Percentiles rank a stretch among this genome's conserved stretches.
Evolutionary conservation across 768 basidiomycete genomes (phyloP).

Genomic region (Strobilomyces confusus): DNA sequence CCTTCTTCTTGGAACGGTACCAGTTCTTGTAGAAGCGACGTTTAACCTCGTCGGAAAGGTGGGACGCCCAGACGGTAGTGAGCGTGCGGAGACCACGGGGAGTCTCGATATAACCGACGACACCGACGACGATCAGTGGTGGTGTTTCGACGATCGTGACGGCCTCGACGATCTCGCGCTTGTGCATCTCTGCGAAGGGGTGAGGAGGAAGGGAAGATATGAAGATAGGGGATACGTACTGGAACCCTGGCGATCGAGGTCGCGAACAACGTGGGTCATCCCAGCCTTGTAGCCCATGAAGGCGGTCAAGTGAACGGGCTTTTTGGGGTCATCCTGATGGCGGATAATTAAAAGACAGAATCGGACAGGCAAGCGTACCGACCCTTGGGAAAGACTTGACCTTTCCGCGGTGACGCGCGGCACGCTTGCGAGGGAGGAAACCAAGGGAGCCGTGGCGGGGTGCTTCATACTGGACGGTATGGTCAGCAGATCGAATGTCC

Average conservation of each 20-base stretch:
- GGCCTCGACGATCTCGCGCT: conserved; percentile 98
- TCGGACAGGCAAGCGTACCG: conserved; percentile 19
- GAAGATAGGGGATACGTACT: conserved; percentile 58
- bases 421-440: conserved; percentile 94
- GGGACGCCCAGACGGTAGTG: conserved; percentile 98
- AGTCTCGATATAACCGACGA: conserved; percentile 99
- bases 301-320: conserved; percentile 97
- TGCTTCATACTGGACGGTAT: conserved; percentile 78
- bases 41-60: conserved; percentile 96
- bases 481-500: conserved; percentile 13
- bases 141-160: conserved; percentile 96
- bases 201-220: background rate
- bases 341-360: conserved; percentile 5
- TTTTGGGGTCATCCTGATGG: conserved; percentile 94
- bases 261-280: conserved; percentile 99
- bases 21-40: conserved; percentile 99
- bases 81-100: conserved; percentile 98
- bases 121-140: conserved; percentile 93
- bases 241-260: conserved; percentile 98
- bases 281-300: conserved; percentile 99
- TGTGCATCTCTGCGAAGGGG: conserved; percentile 90
- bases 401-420: conserved; percentile 97
- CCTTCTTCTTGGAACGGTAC: conserved; percentile 99
- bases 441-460: conserved; percentile 98
- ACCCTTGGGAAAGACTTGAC: conserved; percentile 99